These are phyloP conservation scores for Leccinum broughii DNA, from an alignment of 768 basidiomycete genomes.

Conservation along the genomic window DNA sequence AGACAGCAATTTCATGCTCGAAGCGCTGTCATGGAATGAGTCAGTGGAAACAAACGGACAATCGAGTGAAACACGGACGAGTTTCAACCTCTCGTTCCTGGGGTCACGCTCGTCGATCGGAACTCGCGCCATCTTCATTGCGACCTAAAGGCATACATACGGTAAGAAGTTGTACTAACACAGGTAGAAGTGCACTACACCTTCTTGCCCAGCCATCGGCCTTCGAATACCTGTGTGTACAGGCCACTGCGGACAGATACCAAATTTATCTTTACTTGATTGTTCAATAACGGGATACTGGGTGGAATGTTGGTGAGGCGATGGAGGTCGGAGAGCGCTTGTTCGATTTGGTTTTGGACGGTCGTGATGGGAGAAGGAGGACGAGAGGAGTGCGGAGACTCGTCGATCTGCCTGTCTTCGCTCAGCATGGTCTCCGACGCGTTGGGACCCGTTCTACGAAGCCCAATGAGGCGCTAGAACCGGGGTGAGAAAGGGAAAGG, in stretches of 20 bases:
- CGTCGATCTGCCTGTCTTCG: conserved; percentile 20
- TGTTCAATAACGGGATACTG: conserved; percentile 50
- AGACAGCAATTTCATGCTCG: conserved; percentile 54
- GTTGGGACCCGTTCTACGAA: conserved; percentile 3
- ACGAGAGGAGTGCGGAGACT: conserved; percentile 23
- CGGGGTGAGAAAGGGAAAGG: background rate
- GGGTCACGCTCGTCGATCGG: conserved; percentile 42
- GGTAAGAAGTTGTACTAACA: conserved; percentile 1
- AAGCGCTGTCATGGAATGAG: conserved; percentile 43
- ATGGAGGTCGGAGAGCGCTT: conserved; percentile 48
- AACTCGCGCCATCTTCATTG: conserved; percentile 54
- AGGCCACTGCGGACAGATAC: conserved; percentile 50
- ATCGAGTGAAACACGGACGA: conserved; percentile 12
- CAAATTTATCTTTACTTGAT: conserved; percentile 44
- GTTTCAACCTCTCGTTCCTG: conserved; percentile 42
- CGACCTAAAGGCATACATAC: conserved; percentile 44
- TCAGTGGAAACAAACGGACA: background rate
- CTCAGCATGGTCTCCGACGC: conserved; percentile 19
- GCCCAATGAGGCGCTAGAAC: conserved; percentile 25
- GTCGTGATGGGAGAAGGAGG: conserved; percentile 26
- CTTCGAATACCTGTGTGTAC: conserved; percentile 56
- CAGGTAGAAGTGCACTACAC: conserved; percentile 24
- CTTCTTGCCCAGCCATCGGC: conserved; percentile 55
- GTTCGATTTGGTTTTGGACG: conserved; percentile 42
- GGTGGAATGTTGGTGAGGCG: conserved; percentile 54